Evolutionary conservation across 352 stramenopile genomes (phyloP).

Genomic region (Pythium sukuiense): DNA sequence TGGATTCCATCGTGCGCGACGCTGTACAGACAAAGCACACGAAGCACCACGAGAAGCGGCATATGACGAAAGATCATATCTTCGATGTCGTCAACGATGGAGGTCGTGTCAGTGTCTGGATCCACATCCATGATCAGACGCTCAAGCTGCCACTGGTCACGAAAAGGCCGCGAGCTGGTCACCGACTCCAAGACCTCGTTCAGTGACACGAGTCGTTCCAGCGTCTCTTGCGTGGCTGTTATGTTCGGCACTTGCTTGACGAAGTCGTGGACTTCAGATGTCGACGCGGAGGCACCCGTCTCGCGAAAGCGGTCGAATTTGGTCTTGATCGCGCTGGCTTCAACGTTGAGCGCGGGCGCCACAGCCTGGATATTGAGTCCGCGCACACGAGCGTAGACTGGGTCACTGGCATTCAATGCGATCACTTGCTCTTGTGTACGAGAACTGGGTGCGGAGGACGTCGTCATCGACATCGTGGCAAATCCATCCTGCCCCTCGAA

Average conservation of each 20-base stretch:
- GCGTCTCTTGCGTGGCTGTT: constrained; percentile 49
- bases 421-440: neutral
- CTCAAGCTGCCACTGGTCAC: constrained; percentile 66
- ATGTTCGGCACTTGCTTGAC: constrained; percentile 66
- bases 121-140: constrained; percentile 61
- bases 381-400: constrained; percentile 59
- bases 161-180: constrained; percentile 50
- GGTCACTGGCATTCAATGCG: constrained; percentile 60
- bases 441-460: neutral
- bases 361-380: constrained; percentile 62
- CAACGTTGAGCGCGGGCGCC: constrained; percentile 43
- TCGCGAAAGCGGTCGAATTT: constrained; percentile 57
- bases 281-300: constrained; percentile 40
- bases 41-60: constrained; percentile 49
- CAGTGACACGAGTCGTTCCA: constrained; percentile 66
- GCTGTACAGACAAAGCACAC: constrained; percentile 65
- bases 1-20: constrained; percentile 49
- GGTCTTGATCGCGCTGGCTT: constrained; percentile 52
- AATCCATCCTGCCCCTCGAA: constrained; percentile 66
- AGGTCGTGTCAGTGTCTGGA: constrained; percentile 34
- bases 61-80: constrained; percentile 63
- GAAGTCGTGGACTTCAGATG: constrained; percentile 69
- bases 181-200: constrained; percentile 51
- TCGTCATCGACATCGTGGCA: constrained; percentile 23
- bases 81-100: constrained; percentile 37